Evolutionary conservation across 192 early-diverging fungal genomes (phyloP).

Genomic region (Rhizophagus clarus): DNA sequence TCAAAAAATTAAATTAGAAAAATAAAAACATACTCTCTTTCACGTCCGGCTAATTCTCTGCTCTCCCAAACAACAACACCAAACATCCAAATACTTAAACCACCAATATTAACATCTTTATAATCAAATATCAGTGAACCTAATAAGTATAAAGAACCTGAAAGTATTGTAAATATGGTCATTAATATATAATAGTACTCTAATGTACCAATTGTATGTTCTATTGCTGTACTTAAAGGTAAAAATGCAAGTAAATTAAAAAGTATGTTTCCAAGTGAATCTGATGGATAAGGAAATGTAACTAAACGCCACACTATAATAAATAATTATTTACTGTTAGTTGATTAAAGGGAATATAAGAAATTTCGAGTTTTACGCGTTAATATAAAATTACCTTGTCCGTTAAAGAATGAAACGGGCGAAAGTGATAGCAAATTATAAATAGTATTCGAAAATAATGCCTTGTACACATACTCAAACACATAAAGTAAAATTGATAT

Average conservation of each 20-base stretch:
- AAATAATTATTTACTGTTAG: background rate
- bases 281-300: conserved; percentile 27
- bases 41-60: conserved; percentile 28
- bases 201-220: conserved; percentile 32
- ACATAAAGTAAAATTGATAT: conserved; percentile 15
- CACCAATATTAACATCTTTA: conserved; percentile 6
- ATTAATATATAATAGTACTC: conserved; percentile 26
- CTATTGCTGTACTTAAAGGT: conserved; percentile 27
- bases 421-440: background rate
- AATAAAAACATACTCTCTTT: conserved; percentile 15
- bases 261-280: conserved; percentile 25
- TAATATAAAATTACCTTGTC: conserved; percentile 20
- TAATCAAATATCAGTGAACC: background rate
- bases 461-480: background rate
- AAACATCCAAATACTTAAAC: conserved; percentile 34
- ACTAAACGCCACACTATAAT: conserved; percentile 28
- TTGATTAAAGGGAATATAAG: background rate
- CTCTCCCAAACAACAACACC: conserved; percentile 35
- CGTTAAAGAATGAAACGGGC: background rate
- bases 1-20: background rate
- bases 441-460: background rate
- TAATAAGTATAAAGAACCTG: conserved; percentile 24
- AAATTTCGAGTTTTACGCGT: background rate
- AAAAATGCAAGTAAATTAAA: conserved; percentile 31
- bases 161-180: conserved; percentile 28